Percentiles rank a stretch among this genome's conserved stretches.
Evolutionary conservation across 1,284 basidiomycete species (phyloP).

Genomic region (Phenoliferia sp.): DNA sequence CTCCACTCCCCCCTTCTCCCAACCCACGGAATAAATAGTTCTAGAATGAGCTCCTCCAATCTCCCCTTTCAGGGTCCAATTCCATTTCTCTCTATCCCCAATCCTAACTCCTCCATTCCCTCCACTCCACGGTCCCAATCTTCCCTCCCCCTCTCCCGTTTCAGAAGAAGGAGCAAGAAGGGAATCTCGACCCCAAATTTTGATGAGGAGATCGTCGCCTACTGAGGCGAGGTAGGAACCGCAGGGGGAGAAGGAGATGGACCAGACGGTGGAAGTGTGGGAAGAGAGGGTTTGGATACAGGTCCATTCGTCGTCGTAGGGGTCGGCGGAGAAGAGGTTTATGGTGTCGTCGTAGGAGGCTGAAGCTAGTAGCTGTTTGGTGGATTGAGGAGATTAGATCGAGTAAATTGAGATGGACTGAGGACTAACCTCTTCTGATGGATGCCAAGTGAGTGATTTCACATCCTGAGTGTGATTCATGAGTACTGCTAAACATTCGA

Average conservation of each 20-base stretch:
- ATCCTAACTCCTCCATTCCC: conserved; percentile 32
- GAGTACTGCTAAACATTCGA: conserved; percentile 89
- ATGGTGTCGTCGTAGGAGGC: conserved; percentile 97
- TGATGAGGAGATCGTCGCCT: conserved; percentile 66
- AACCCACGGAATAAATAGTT: conserved; percentile 73
- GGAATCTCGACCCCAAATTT: conserved; percentile 47
- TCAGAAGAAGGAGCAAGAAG: conserved; percentile 5
- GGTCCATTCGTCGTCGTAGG: conserved; percentile 86
- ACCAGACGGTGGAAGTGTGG: conserved; percentile 74
- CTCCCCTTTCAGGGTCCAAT: conserved; percentile 41
- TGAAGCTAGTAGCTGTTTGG: conserved; percentile 86
- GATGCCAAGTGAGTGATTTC: conserved; percentile 93
- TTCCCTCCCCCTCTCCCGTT: conserved; percentile 36
- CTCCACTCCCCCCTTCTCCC: conserved; percentile 48
- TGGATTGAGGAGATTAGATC: conserved; percentile 25
- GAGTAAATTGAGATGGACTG: not conserved
- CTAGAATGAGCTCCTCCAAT: conserved; percentile 54
- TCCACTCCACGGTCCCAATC: conserved; percentile 34
- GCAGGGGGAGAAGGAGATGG: conserved; percentile 68
- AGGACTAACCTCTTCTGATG: conserved; percentile 73
- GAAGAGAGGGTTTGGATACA: conserved; percentile 58
- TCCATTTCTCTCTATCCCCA: conserved; percentile 38
- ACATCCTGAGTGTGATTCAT: conserved; percentile 99
- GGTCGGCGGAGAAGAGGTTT: conserved; percentile 90
- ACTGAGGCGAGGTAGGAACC: conserved; percentile 78